phyloP scores from a whole-genome alignment of 2,329 filamentous ascomycete species.

The Sordariomycetes sp. region DNA sequence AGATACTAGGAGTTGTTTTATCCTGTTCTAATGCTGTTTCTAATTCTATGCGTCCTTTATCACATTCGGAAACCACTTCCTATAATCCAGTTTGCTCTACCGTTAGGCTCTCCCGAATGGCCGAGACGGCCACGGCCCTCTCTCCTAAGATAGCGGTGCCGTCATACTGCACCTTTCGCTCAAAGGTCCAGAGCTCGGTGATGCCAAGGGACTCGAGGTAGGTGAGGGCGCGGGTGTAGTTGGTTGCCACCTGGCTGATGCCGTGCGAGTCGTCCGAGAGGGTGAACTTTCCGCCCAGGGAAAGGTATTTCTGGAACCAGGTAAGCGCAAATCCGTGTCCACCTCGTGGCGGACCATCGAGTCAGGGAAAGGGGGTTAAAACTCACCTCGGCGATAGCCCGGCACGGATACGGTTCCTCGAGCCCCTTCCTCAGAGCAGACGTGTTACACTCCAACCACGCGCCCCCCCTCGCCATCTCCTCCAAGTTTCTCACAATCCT shows the following conservation, averaged over 20 bases:
- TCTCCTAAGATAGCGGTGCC: slow-evolving; percentile 27
- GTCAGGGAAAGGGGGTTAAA: not conserved
- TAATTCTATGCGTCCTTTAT: not conserved
- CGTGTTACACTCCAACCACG: slow-evolving; percentile 82
- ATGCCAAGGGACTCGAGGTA: slow-evolving; percentile 62
- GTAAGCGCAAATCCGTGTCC: not conserved
- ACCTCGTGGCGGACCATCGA: not conserved
- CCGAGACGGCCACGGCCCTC: slow-evolving; percentile 27
- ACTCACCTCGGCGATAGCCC: slow-evolving; percentile 55
- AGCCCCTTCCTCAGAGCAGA: slow-evolving; percentile 82
- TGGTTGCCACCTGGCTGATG: slow-evolving; percentile 74
- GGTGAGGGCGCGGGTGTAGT: slow-evolving; percentile 60
- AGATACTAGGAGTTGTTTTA: too few species aligned
- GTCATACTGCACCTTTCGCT: slow-evolving; percentile 19
- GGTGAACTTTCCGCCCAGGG: slow-evolving; percentile 69
- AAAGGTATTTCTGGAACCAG: slow-evolving; percentile 45
- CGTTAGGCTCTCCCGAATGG: slow-evolving; percentile 23
- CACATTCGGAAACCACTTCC: not conserved
- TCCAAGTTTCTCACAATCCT: slow-evolving; percentile 64
- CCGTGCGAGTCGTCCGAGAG: slow-evolving; percentile 94
- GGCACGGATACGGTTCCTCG: slow-evolving; percentile 77
- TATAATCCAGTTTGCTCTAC: not conserved
- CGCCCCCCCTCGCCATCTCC: slow-evolving; percentile 61
- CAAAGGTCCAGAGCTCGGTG: slow-evolving; percentile 46
- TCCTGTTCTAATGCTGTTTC: not conserved